Percentiles rank a stretch among this genome's conserved stretches.
These are phyloP conservation scores for Komagataella pastoris DNA, from an alignment of 805 yeast species.

Conservation along the genomic window DNA sequence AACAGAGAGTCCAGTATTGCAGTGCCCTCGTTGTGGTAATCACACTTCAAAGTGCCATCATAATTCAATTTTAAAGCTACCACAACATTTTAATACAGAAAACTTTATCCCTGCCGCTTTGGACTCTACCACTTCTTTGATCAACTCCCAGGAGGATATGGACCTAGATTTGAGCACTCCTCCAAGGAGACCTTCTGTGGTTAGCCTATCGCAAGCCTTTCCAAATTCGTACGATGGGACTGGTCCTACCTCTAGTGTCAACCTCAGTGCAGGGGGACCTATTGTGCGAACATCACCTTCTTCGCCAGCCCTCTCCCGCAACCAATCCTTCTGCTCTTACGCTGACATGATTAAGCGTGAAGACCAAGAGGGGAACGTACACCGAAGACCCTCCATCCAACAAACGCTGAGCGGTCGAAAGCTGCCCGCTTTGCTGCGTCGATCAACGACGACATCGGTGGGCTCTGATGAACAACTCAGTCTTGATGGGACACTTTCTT, in stretches of 20 bases:
- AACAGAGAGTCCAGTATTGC: slow-evolving; percentile 4
- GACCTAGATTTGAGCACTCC: slow-evolving; percentile 35
- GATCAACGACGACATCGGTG: not conserved
- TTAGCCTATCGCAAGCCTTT: slow-evolving; percentile 21
- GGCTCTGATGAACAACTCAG: not conserved
- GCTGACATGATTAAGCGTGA: slow-evolving; percentile 70
- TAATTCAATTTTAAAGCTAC: slow-evolving; percentile 17
- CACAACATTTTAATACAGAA: slow-evolving; percentile 28
- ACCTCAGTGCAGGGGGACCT: slow-evolving; percentile 15
- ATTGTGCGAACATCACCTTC: slow-evolving; percentile 22
- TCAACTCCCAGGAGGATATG: slow-evolving; percentile 25
- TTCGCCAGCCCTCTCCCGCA: slow-evolving; percentile 14
- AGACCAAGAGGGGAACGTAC: slow-evolving; percentile 27
- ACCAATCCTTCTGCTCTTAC: slow-evolving; percentile 52
- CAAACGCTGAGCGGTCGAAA: slow-evolving; percentile 16
- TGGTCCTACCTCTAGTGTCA: slow-evolving; percentile 2
- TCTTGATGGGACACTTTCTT: not conserved
- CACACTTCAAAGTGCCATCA: slow-evolving; percentile 2
- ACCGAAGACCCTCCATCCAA: slow-evolving; percentile 48
- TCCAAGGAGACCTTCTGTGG: slow-evolving; percentile 38
- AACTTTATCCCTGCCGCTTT: slow-evolving; percentile 44
- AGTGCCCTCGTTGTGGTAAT: slow-evolving; percentile 5
- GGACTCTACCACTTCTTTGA: slow-evolving; percentile 32
- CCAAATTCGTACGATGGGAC: slow-evolving; percentile 3
- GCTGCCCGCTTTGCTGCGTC: not conserved